phyloP scores from a whole-genome alignment of 371 early-diverging fungal genomes.

The Mortierella sp. region DNA sequence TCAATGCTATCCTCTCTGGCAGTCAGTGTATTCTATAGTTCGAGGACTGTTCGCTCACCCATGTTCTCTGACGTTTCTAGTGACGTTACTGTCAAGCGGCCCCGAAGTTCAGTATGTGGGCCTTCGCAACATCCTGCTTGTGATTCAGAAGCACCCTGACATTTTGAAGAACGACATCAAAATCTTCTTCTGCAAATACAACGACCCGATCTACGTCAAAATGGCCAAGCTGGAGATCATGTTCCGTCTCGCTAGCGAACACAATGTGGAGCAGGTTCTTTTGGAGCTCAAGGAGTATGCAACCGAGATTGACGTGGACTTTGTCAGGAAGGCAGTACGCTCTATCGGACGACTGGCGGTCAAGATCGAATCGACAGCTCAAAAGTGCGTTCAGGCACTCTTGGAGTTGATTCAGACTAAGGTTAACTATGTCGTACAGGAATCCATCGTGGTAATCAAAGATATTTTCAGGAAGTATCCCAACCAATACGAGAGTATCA shows the following conservation, averaged over 20 bases:
- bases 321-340: slow-evolving; percentile 91
- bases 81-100: slow-evolving; percentile 87
- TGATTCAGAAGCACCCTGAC: slow-evolving; percentile 93
- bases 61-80: slow-evolving; percentile 50
- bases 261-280: slow-evolving; percentile 91
- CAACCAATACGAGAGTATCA: slow-evolving; percentile 86
- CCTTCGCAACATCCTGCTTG: slow-evolving; percentile 94
- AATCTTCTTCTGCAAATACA: slow-evolving; percentile 98
- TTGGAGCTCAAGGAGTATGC: slow-evolving; percentile 96
- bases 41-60: too few relatives aligned
- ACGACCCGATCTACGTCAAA: slow-evolving; percentile 98
- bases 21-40: too few relatives aligned
- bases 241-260: slow-evolving; percentile 83
- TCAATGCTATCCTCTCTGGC: background rate
- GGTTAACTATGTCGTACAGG: slow-evolving; percentile 93
- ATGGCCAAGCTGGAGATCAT: slow-evolving; percentile 96
- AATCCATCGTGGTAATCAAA: slow-evolving; percentile 91
- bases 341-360: slow-evolving; percentile 95
- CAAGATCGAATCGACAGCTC: slow-evolving; percentile 89
- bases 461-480: slow-evolving; percentile 97
- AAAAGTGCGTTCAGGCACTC: slow-evolving; percentile 87
- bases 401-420: slow-evolving; percentile 91
- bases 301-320: slow-evolving; percentile 96
- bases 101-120: slow-evolving; percentile 98
- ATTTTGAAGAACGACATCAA: slow-evolving; percentile 90